phyloP scores from a whole-genome alignment of 2,329 filamentous ascomycete genomes.

The Laburnicola sp. region DNA sequence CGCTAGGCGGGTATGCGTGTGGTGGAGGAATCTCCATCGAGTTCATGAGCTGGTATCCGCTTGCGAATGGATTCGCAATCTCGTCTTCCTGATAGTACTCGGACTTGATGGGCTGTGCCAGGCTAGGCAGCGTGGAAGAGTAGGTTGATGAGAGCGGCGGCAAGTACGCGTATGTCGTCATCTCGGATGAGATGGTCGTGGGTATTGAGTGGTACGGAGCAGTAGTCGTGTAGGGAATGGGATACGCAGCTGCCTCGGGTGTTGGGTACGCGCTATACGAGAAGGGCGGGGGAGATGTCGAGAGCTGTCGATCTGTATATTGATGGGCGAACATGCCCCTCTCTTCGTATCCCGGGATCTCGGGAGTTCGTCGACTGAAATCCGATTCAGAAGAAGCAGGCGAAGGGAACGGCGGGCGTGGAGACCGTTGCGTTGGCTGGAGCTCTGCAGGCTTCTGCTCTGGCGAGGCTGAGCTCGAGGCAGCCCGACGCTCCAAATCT shows the following conservation, averaged over 20 bases:
- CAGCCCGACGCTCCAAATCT: slow-evolving; percentile 79
- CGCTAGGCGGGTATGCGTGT: slow-evolving; percentile 67
- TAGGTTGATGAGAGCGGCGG: slow-evolving; percentile 49
- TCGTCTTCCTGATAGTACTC: slow-evolving; percentile 63
- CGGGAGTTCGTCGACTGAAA: slow-evolving; percentile 28
- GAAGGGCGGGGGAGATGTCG: slow-evolving; percentile 71
- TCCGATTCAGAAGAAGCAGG: slow-evolving; percentile 43
- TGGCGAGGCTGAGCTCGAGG: slow-evolving; percentile 62
- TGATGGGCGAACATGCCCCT: slow-evolving; percentile 66
- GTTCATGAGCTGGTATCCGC: slow-evolving; percentile 66
- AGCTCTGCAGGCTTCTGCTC: slow-evolving; percentile 61
- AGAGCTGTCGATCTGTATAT: slow-evolving; percentile 69
- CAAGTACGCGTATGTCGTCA: slow-evolving; percentile 59
- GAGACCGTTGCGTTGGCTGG: slow-evolving; percentile 44
- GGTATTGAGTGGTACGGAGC: slow-evolving; percentile 46
- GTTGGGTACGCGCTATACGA: slow-evolving; percentile 68
- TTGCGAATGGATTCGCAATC: slow-evolving; percentile 64
- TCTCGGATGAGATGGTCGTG: slow-evolving; percentile 42
- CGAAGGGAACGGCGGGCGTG: slow-evolving; percentile 43
- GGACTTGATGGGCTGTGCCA: slow-evolving; percentile 65
- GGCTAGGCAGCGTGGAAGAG: slow-evolving; percentile 65
- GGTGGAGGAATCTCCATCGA: slow-evolving; percentile 63
- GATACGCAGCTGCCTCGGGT: slow-evolving; percentile 65
- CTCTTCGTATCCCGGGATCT: slow-evolving; percentile 60
- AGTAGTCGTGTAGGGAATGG: slow-evolving; percentile 55